Evolutionary conservation across 805 yeast species (phyloP).

Genomic region (Candida tammaniensis): DNA sequence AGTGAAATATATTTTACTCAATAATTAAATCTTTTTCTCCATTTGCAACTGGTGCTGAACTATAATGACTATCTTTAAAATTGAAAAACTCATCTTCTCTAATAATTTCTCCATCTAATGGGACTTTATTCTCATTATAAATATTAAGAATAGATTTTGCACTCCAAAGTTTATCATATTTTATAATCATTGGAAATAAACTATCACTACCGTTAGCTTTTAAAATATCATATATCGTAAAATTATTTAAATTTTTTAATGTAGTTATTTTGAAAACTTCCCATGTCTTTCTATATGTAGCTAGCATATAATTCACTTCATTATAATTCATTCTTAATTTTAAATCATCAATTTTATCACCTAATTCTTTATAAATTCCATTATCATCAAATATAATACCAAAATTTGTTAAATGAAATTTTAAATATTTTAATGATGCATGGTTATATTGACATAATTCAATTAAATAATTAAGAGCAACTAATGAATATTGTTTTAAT

Average conservation of each 20-base stretch:
- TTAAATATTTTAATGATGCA: slow-evolving; percentile 4
- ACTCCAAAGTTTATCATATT: slow-evolving; percentile 11
- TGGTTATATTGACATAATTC: slow-evolving; percentile 1
- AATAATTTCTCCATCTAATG: slow-evolving; percentile 8
- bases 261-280: slow-evolving; percentile 4
- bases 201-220: slow-evolving; percentile 2
- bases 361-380: slow-evolving; percentile 10
- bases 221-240: slow-evolving; percentile 8
- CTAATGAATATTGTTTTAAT: slow-evolving; percentile 5
- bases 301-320: slow-evolving; percentile 1
- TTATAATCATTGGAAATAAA: slow-evolving; percentile 7
- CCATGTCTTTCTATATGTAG: slow-evolving; percentile 4
- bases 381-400: slow-evolving; percentile 8
- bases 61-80: background rate
- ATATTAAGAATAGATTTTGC: slow-evolving; percentile 6
- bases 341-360: background rate
- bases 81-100: background rate
- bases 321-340: background rate
- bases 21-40: no score
- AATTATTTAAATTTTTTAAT: slow-evolving; percentile 5
- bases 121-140: slow-evolving; percentile 9
- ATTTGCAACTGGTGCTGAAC: background rate
- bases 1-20: no score
- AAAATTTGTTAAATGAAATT: slow-evolving; percentile 7
- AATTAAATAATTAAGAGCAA: slow-evolving; percentile 9